Evolutionary conservation across 805 yeast species (phyloP).

Genomic region (Wickerhamiella domercqiae): DNA sequence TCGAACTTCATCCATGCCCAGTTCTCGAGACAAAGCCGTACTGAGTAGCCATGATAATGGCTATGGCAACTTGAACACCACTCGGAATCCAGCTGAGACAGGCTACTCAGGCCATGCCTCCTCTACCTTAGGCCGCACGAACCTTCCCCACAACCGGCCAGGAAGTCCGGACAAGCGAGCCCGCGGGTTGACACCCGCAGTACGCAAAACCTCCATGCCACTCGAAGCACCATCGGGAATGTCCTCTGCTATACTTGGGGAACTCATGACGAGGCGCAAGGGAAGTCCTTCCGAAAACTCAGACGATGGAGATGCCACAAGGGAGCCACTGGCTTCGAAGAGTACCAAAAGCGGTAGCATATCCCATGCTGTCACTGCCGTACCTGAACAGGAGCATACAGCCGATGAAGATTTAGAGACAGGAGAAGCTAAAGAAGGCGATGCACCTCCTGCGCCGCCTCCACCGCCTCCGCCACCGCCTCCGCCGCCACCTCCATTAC

Average conservation of each 20-base stretch:
- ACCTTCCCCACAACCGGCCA: no score
- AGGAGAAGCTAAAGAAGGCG: background rate
- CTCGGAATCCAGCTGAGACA: no score
- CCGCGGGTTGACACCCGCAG: no score
- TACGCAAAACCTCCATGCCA: no score
- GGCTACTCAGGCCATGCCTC: no score
- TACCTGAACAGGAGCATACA: background rate
- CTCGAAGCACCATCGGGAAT: no score
- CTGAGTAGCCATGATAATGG: no score
- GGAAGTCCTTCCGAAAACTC: conserved; percentile 6
- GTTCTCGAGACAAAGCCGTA: no score
- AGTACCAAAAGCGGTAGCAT: background rate
- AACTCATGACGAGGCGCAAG: conserved; percentile 3
- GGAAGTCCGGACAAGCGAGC: no score
- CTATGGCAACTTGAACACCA: no score
- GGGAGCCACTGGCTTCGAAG: background rate
- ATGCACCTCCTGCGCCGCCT: conserved; percentile 15
- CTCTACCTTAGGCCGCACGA: no score
- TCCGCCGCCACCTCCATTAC: conserved; percentile 20
- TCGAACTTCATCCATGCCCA: no score
- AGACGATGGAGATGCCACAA: background rate
- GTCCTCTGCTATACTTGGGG: conserved; percentile 1
- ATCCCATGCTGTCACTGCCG: background rate
- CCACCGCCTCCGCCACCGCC: conserved; percentile 16
- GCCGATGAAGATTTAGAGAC: background rate